Base-by-base conservation (phyloP, 768 basidiomycete species). In the Rickenella mellea region DNA sequence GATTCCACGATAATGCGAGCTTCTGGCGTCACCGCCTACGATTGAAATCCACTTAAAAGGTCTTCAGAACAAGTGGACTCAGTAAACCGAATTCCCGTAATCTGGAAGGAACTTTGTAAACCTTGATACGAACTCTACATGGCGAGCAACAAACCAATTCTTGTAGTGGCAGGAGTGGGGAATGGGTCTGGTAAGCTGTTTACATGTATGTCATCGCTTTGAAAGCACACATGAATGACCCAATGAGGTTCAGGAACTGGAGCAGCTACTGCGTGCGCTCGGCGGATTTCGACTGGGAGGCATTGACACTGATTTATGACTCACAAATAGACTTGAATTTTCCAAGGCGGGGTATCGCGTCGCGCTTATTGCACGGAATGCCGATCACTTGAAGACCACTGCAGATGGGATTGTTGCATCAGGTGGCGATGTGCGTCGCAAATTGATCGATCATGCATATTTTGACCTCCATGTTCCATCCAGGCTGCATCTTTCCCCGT, bases 81-180 rank as follows among this genome's bases (percentile, higher is more conserved):
- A n/a, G n/a, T n/a, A n/a, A n/a, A n/a, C n/a, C n/a, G n/a, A n/a
- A n/a, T n/a, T n/a, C n/a, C n/a, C n/a, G n/a, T n/a, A n/a, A n/a
- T n/a, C n/a, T n/a, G n/a, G n/a, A n/a, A n/a, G n/a, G n/a, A n/a
- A n/a, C n/a, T n/a, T n/a, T n/a, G n/a, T n/a, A n/a, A n/a, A n/a
- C n/a, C n/a, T n/a, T n/a, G n/a, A n/a, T n/a, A n/a, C n/a, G n/a
- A n/a, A n/a, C n/a, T n/a, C n/a, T n/a, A n/a, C n/a, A 36, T 10
- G 9, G 33, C 9, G 19, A 22, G 57, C 22, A 20, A 31, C 31
- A 53, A 56, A 19, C 64, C 66, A 11, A 54, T 70, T 46, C 51
- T 66, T 38, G 57, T 69, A 39, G 59, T 70, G 26, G 65, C 63
- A 5, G 69, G 69, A 21, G 44, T 69, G 12, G 69, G 69, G 1